phyloP scores from a whole-genome alignment of 2,329 filamentous ascomycete species.

The Herpotrichia juniperi region DNA sequence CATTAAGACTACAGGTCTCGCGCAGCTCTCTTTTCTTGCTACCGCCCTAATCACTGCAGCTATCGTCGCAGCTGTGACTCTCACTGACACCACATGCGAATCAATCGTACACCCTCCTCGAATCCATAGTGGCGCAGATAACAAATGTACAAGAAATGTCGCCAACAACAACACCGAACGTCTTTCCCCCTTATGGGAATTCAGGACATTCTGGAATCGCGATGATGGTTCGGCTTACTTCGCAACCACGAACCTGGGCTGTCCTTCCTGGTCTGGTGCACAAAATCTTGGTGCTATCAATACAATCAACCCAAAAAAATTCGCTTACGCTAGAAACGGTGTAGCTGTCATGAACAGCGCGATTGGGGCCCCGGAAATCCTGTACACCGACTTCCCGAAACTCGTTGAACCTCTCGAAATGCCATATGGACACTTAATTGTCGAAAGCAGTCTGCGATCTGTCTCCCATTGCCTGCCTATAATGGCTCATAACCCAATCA shows the following conservation, averaged over 20 bases:
- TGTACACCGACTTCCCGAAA: not conserved
- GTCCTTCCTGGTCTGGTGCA: not conserved
- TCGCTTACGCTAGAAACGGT: not conserved
- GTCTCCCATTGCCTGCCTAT: not conserved
- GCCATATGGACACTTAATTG: not conserved
- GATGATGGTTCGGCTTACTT: not conserved
- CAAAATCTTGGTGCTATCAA: not conserved
- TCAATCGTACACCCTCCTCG: not conserved
- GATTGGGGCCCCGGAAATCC: not conserved
- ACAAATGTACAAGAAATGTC: not conserved
- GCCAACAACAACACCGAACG: not conserved
- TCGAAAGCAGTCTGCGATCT: not conserved
- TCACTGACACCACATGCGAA: not conserved
- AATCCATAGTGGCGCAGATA: not conserved
- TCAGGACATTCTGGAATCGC: constrained; percentile 1
- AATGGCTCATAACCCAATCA: not conserved
- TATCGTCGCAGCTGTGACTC: not conserved
- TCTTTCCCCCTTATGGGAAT: not conserved
- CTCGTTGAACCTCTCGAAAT: not conserved
- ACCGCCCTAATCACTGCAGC: not conserved
- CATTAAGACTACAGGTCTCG: not conserved
- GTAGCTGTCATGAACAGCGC: not conserved
- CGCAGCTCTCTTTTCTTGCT: not conserved
- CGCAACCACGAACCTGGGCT: not conserved
- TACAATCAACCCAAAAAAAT: not conserved